A percentile compares a stretch with the other conserved stretches of the same genome.
Conservation (phyloP, 2,329 filamentous ascomycete species). For the Passalora sequoiae region DNA sequence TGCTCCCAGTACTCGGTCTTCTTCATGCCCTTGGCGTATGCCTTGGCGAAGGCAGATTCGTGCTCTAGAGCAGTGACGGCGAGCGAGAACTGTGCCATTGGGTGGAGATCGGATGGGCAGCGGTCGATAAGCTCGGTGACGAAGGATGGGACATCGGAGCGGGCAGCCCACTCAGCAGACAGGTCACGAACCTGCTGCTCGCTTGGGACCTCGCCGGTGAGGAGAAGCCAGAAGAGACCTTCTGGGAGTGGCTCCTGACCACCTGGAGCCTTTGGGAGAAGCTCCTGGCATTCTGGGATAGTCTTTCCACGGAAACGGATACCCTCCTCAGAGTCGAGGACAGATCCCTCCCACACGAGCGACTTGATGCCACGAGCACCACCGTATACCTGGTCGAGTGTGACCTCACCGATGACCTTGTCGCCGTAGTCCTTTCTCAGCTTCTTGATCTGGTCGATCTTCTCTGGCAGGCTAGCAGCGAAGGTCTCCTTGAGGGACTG, state of each 20-base stretch:
- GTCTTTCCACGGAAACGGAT: conserved; percentile 99
- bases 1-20: conserved; percentile 99
- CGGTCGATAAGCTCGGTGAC: conserved; percentile 99
- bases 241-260: conserved; percentile 96
- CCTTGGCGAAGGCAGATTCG: conserved; percentile 95
- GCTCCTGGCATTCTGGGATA: conserved; percentile 96
- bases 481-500: conserved; percentile 98
- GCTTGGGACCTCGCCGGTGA: conserved; percentile 94
- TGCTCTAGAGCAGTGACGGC: conserved; percentile 98
- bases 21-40: conserved; percentile 97
- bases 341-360: conserved; percentile 97
- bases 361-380: conserved; percentile 98
- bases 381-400: conserved; percentile 98
- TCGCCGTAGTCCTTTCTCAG: conserved; percentile 94
- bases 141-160: conserved; percentile 94
- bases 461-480: conserved; percentile 87
- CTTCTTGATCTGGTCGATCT: conserved; percentile 99
- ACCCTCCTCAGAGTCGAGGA: conserved; percentile 96
- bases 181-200: conserved; percentile 98
- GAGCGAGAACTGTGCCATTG: conserved; percentile 98
- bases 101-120: conserved; percentile 97
- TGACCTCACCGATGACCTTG: conserved; percentile 96
- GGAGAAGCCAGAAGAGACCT: conserved; percentile 98
- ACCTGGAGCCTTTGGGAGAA: conserved; percentile 94
- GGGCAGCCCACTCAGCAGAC: conserved; percentile 97